phyloP scores from a whole-genome alignment of 352 stramenopile species.

The Phytopythium cucurbitacearum region DNA sequence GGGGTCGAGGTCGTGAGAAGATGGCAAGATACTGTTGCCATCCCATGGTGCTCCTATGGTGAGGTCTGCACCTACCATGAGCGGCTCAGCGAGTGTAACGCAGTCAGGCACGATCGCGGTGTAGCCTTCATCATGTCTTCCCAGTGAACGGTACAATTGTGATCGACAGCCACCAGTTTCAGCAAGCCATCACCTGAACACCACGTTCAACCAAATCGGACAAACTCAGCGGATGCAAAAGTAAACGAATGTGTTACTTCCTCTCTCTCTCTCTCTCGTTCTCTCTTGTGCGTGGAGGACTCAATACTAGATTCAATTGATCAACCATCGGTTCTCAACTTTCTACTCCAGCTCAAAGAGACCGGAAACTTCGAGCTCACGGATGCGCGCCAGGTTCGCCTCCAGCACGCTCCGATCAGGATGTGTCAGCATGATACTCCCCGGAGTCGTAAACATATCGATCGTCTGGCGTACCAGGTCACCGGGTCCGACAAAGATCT shows the following conservation, averaged over 20 bases:
- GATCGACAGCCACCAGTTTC: no score
- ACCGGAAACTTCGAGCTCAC: constrained; percentile 75
- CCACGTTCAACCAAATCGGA: no score
- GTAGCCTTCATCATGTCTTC: no score
- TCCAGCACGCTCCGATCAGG: constrained; percentile 82
- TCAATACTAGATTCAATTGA: no score
- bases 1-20: no score
- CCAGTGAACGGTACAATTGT: no score
- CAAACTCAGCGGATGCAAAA: background rate
- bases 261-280: background rate
- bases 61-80: no score
- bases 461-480: constrained; percentile 88
- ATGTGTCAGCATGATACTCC: constrained; percentile 93
- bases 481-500: constrained; percentile 84
- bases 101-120: no score
- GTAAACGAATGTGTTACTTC: background rate
- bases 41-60: no score
- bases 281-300: background rate
- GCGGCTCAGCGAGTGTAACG: no score
- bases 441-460: constrained; percentile 94
- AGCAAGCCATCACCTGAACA: no score
- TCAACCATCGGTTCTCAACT: background rate
- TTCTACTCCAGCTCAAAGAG: constrained; percentile 66
- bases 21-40: no score
- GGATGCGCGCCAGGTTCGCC: constrained; percentile 87